phyloP scores from a whole-genome alignment of 768 basidiomycete genomes.

The Dentipellis fragilis region DNA sequence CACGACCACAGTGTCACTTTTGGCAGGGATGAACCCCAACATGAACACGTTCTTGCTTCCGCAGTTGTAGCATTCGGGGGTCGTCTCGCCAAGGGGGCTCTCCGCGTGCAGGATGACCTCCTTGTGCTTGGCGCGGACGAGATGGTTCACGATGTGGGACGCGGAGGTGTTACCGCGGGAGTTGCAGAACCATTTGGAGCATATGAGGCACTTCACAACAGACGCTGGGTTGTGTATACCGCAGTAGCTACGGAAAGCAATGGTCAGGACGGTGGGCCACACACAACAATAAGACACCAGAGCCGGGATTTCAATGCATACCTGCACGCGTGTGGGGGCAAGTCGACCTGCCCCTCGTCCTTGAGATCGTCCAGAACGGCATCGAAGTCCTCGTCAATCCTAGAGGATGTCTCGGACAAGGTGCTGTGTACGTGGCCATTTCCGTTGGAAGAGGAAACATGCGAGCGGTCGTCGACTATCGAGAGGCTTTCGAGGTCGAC shows the following conservation, averaged over 20 bases:
- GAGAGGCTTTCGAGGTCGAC: slow-evolving; percentile 64
- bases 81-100: slow-evolving; percentile 91
- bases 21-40: slow-evolving; percentile 98
- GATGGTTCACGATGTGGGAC: slow-evolving; percentile 97
- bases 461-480: slow-evolving; percentile 50
- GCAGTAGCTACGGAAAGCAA: slow-evolving; percentile 60
- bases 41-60: slow-evolving; percentile 99
- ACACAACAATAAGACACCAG: neutral
- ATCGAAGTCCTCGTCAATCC: slow-evolving; percentile 80
- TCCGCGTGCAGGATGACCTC: slow-evolving; percentile 96
- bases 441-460: slow-evolving; percentile 4
- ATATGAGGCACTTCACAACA: slow-evolving; percentile 90
- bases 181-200: slow-evolving; percentile 98
- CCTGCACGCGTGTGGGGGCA: slow-evolving; percentile 96
- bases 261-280: slow-evolving; percentile 5
- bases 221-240: slow-evolving; percentile 96
- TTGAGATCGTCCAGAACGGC: slow-evolving; percentile 84
- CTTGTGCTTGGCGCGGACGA: slow-evolving; percentile 98
- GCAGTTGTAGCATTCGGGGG: slow-evolving; percentile 98
- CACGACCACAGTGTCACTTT: slow-evolving; percentile 97
- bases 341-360: slow-evolving; percentile 65
- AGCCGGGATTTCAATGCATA: slow-evolving; percentile 19
- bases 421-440: slow-evolving; percentile 23
- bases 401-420: slow-evolving; percentile 21
- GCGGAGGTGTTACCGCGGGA: slow-evolving; percentile 96